These are phyloP conservation scores for Aphanomyces cochlioides DNA, from an alignment of 352 stramenopile species.

Conservation along the genomic window DNA sequence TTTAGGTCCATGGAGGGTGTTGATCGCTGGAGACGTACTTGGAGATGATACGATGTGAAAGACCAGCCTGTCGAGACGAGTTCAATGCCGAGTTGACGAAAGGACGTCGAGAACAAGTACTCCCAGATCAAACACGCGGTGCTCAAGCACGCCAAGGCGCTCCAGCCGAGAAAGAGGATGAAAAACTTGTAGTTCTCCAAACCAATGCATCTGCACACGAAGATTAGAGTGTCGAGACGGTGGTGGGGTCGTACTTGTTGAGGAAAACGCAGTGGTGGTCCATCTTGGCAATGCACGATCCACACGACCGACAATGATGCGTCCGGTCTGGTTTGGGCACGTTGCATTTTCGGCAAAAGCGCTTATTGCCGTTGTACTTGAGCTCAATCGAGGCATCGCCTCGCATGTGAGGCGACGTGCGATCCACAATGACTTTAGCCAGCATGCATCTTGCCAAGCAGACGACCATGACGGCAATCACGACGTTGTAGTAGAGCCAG, in stretches of 20 bases:
- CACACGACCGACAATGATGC: constrained; percentile 78
- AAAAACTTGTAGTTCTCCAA: constrained; percentile 91
- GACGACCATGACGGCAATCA: not conserved
- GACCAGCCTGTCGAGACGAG: constrained; percentile 52
- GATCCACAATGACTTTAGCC: not conserved
- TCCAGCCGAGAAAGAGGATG: constrained; percentile 79
- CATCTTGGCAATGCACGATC: constrained; percentile 81
- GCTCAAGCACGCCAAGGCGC: constrained; percentile 59
- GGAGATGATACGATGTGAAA: constrained; percentile 51
- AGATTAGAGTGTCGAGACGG: constrained; percentile 6
- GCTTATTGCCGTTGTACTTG: constrained; percentile 65
- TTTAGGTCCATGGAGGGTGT: not conserved
- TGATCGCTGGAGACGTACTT: constrained; percentile 39
- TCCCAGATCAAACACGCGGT: constrained; percentile 62
- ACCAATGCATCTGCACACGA: constrained; percentile 61
- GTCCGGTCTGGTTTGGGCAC: constrained; percentile 70
- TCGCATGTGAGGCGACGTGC: not conserved
- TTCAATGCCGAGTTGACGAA: constrained; percentile 40
- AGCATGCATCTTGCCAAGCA: constrained; percentile 13
- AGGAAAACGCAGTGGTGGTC: constrained; percentile 87
- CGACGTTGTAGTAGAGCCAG: constrained; percentile 10
- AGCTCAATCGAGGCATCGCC: constrained; percentile 41
- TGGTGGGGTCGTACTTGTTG: constrained; percentile 63
- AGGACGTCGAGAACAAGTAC: constrained; percentile 35
- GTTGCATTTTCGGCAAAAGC: constrained; percentile 74